Conservation (phyloP, 2,329 filamentous ascomycete genomes). For the Aureobasidium lini region DNA sequence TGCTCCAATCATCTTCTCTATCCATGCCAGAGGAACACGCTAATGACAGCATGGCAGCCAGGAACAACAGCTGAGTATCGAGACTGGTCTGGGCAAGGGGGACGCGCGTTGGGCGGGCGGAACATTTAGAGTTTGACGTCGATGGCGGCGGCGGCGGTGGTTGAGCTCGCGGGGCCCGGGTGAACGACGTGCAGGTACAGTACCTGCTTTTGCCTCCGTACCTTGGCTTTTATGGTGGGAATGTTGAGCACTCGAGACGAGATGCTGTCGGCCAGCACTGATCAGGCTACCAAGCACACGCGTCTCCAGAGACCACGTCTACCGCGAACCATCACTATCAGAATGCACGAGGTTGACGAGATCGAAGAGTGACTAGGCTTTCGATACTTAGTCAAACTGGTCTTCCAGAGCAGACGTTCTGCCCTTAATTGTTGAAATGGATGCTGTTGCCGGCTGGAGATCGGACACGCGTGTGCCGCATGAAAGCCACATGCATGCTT, state of each 20-base stretch:
- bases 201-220: constrained; percentile 3
- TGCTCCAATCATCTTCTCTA: not conserved
- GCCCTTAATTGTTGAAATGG: too few species aligned
- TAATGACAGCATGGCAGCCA: constrained; percentile 1
- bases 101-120: not conserved
- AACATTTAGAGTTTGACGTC: not conserved
- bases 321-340: too few species aligned
- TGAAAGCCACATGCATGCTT: too few species aligned
- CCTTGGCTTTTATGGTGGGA: not conserved
- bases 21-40: not conserved
- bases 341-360: too few species aligned
- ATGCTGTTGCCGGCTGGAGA: too few species aligned
- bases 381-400: too few species aligned
- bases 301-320: too few species aligned
- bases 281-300: too few species aligned
- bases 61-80: not conserved
- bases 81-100: constrained; percentile 2
- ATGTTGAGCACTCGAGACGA: not conserved
- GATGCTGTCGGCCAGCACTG: not conserved
- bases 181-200: not conserved
- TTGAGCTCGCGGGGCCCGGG: not conserved
- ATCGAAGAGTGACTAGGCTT: too few species aligned
- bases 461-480: too few species aligned
- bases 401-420: too few species aligned
- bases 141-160: not conserved